These are phyloP conservation scores for Globisporangium splendens DNA, from an alignment of 352 stramenopile genomes.

Conservation along the genomic window DNA sequence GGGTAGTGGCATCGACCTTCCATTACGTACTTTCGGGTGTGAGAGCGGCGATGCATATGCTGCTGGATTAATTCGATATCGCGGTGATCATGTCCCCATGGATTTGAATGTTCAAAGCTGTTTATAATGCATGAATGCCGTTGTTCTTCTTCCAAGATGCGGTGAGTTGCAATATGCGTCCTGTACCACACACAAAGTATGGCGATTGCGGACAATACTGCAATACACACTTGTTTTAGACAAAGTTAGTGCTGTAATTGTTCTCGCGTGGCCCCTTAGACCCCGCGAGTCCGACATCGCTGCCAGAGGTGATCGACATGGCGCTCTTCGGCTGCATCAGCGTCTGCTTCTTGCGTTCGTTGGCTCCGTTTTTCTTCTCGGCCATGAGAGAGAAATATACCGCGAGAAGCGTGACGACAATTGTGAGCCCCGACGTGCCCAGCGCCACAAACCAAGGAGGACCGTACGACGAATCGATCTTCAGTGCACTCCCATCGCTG, in stretches of 20 bases:
- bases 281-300: constrained; percentile 19
- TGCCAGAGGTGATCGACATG: constrained; percentile 15
- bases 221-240: constrained; percentile 3
- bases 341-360: constrained; percentile 14
- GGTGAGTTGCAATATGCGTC: too few species aligned
- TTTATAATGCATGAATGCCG: too few species aligned
- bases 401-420: neutral
- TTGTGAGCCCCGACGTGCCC: constrained; percentile 3
- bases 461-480: constrained; percentile 4
- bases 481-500: constrained; percentile 5
- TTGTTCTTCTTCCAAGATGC: too few species aligned
- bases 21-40: too few species aligned
- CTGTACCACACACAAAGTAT: too few species aligned
- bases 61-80: too few species aligned
- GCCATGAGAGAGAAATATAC: neutral
- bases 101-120: too few species aligned
- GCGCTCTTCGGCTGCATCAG: constrained; percentile 18
- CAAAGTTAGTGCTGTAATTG: constrained; percentile 40
- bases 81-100: too few species aligned
- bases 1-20: too few species aligned
- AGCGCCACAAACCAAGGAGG: constrained; percentile 4
- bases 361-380: neutral
- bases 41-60: too few species aligned
- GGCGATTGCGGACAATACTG: neutral
- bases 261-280: constrained; percentile 26